A percentile compares a stretch with the other conserved stretches of the same genome.
These are phyloP conservation scores for Asparagopsis taxiformis DNA, from an alignment of 31 red algal species.

Conservation along the genomic window DNA sequence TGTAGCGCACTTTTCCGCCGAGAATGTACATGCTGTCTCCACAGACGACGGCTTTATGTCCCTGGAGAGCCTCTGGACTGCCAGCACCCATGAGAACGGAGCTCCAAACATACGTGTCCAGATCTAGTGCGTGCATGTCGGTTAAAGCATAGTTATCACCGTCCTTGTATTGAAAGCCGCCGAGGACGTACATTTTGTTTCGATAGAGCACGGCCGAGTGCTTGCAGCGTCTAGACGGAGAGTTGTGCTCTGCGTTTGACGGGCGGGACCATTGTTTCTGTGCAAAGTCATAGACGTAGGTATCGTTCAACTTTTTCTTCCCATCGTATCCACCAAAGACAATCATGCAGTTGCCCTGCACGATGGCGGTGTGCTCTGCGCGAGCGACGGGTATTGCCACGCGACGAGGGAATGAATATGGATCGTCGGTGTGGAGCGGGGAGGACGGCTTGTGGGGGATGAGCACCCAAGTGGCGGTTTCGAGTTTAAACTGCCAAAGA, in stretches of 20 bases:
- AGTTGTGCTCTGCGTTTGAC: conserved; percentile 24
- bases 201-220: conserved; percentile 93
- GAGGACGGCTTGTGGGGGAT: conserved; percentile 10
- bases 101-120: conserved; percentile 74
- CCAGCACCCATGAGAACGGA: conserved; percentile 47
- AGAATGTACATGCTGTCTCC: conserved; percentile 93
- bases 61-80: conserved; percentile 91
- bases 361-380: conserved; percentile 93
- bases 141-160: conserved; percentile 91
- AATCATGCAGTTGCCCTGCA: conserved; percentile 79
- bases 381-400: conserved; percentile 54
- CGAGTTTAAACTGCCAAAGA: conserved; percentile 87
- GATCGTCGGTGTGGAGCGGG: not conserved
- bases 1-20: conserved; percentile 89
- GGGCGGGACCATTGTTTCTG: conserved; percentile 51
- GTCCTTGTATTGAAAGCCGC: conserved; percentile 94
- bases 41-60: conserved; percentile 88
- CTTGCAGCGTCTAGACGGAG: conserved; percentile 93
- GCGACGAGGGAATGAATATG: not conserved
- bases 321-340: conserved; percentile 98
- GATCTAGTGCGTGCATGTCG: conserved; percentile 86
- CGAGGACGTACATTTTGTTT: conserved; percentile 85
- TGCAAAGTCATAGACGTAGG: conserved; percentile 70
- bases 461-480: conserved; percentile 34
- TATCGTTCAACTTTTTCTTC: conserved; percentile 91